Conservation (phyloP, 2,329 filamentous ascomycete genomes). For the Xylariaceae sp. region DNA sequence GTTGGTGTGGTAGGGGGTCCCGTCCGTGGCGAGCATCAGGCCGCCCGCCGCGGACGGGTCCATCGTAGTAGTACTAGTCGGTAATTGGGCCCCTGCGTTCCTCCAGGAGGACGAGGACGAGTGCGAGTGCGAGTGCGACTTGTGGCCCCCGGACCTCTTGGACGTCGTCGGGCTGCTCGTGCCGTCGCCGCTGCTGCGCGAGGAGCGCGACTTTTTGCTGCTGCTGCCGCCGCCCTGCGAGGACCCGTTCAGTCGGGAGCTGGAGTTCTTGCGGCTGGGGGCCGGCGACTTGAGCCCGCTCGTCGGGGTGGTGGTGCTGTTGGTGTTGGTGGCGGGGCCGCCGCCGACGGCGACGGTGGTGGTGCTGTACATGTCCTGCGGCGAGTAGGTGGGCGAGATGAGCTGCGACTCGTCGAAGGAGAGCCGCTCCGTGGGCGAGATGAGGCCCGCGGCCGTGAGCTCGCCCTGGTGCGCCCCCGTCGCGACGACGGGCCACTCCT, state of each 20-base stretch:
- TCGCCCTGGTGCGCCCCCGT: constrained; percentile 5
- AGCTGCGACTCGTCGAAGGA: constrained; percentile 9
- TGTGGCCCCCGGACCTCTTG: background rate
- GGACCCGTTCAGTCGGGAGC: constrained; percentile 9
- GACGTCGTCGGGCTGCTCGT: constrained; percentile 5
- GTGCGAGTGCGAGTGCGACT: background rate
- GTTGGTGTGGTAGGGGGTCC: constrained; percentile 11
- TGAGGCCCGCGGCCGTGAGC: constrained; percentile 10
- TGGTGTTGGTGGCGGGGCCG: background rate
- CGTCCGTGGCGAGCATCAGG: constrained; percentile 3
- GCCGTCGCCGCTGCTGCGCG: too few relatives aligned
- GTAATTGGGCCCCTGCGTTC: constrained; percentile 1
- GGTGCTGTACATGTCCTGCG: constrained; percentile 1
- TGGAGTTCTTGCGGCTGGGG: constrained; percentile 8
- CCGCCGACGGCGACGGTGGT: background rate
- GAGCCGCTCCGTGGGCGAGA: constrained; percentile 10
- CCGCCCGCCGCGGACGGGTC: constrained; percentile 8
- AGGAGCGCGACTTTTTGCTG: constrained; percentile 6
- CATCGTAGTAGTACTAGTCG: too few relatives aligned
- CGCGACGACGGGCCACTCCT: constrained; percentile 13
- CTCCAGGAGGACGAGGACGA: background rate
- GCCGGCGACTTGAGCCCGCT: background rate
- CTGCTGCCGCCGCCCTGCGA: constrained; percentile 12
- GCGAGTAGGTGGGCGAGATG: constrained; percentile 7
- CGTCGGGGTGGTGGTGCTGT: background rate